Base-by-base conservation (phyloP, 495 filamentous ascomycete species). In the Thermothielavioides terrestris region DNA sequence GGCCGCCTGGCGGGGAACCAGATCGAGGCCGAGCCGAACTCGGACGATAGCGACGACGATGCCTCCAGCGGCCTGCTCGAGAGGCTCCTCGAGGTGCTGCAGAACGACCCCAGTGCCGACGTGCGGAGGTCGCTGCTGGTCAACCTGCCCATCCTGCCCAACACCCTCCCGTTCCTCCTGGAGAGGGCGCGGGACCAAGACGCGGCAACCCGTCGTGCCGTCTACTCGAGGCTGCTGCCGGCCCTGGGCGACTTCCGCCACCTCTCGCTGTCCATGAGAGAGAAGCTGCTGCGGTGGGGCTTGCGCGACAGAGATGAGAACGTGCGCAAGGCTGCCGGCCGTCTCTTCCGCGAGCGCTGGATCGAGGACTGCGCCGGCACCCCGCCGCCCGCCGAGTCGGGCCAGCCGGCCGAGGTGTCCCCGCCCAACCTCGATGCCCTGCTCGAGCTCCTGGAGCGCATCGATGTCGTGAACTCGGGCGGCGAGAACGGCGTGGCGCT, bases 261-360 rank as follows among this genome's bases (percentile, higher is more conserved):
- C 68, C 72, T 99, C 38, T 94, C 89, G 18, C 75, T 97, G n/a
- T 86, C 82, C 2, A 95, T 97, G 85, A 73, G 92, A 56, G 94
- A 96, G 65, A 96, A 96, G 65, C 75, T 99, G 18, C 80, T 99
- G 35, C 80, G 94, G 10, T 99, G 90, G 91, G 92, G 92, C 26
- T 68, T 99, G 32, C 83, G 91, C 26, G 92, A 99, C 63, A 81
- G 92, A 57, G 94, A 99, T 56, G 89, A 97, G 56, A 89, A 85
- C 57, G 92, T 97, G 26, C 82, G 89, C 25, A 90, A 94, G 65
- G 91, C 94, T 2, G 88, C 92, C 2, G 84, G 82, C 10, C 83
- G 88, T 38, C 72, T 97, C 36, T 99, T 97, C 69, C 84, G 84
- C 50, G 90, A 94, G 64, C 80, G 88, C 5, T 99, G 92, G 92